Percentiles rank a stretch among this genome's conserved stretches.
phyloP scores from a whole-genome alignment of 257 asterid species.

The Gynochthodes officinalis region DNA sequence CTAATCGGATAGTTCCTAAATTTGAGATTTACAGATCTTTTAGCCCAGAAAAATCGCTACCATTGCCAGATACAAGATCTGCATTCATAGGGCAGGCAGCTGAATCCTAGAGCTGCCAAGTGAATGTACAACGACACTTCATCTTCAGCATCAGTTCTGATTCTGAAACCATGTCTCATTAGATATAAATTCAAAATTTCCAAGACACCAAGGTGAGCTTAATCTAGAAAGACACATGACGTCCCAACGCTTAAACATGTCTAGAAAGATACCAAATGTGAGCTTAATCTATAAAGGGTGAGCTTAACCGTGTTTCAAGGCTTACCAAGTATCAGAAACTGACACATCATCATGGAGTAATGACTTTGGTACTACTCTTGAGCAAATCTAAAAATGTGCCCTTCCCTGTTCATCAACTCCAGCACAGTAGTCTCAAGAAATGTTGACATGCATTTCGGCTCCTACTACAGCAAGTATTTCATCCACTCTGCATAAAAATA shows the following conservation, averaged over 20 bases:
- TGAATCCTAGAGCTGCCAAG: neutral
- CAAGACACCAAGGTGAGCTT: no score
- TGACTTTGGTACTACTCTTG: neutral
- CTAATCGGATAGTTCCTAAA: neutral
- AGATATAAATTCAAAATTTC: no score
- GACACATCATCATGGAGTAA: neutral
- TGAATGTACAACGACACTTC: neutral
- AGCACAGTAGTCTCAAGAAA: slow-evolving; percentile 32
- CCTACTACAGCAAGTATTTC: slow-evolving; percentile 56
- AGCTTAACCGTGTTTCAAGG: no score
- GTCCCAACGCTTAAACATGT: no score
- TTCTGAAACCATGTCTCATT: no score
- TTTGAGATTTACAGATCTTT: neutral
- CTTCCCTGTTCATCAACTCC: slow-evolving; percentile 14
- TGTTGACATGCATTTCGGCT: slow-evolving; percentile 58
- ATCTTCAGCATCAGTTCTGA: no score
- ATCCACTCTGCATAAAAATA: slow-evolving; percentile 43
- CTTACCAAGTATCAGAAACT: no score
- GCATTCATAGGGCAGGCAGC: slow-evolving; percentile 6
- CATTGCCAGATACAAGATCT: neutral
- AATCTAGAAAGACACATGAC: no score
- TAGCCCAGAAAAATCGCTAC: neutral
- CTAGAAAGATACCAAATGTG: no score
- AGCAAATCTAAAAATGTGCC: neutral
- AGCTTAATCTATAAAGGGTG: no score